Conservation (phyloP, 2,329 filamentous ascomycete genomes). For the Penicillium decumbens region DNA sequence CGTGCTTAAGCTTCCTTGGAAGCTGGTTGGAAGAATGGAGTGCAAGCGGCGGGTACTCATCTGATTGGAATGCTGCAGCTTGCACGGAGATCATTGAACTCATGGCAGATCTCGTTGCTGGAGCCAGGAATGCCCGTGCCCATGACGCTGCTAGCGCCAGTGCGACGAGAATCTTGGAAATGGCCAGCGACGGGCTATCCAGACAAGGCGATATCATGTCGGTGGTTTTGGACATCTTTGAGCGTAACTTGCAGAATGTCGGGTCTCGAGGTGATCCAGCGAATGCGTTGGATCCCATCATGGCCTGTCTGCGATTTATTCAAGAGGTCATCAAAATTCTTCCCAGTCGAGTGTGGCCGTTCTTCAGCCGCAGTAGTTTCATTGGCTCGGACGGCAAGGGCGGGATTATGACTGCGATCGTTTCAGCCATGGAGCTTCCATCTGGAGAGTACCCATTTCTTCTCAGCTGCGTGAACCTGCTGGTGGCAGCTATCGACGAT, state of each 20-base stretch:
- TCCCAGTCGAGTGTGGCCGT: constrained; percentile 84
- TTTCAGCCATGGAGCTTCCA: constrained; percentile 77
- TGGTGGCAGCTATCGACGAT: constrained; percentile 70
- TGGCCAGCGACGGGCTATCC: constrained; percentile 48
- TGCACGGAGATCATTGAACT: constrained; percentile 70
- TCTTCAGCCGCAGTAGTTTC: constrained; percentile 74
- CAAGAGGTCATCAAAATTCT: constrained; percentile 65
- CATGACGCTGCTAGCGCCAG: constrained; percentile 35
- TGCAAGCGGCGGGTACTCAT: constrained; percentile 48
- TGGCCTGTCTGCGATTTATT: constrained; percentile 77
- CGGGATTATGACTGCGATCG: constrained; percentile 70
- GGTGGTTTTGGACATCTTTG: constrained; percentile 79
- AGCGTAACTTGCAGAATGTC: constrained; percentile 53
- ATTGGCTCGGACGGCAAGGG: constrained; percentile 71
- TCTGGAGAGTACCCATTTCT: constrained; percentile 73
- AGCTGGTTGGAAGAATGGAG: constrained; percentile 55
- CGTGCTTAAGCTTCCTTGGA: constrained; percentile 72
- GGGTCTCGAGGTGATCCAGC: constrained; percentile 58
- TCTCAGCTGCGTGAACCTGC: constrained; percentile 66
- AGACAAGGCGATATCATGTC: constrained; percentile 64
- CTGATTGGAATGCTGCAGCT: constrained; percentile 55
- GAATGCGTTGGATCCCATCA: constrained; percentile 62
- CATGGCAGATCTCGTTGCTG: constrained; percentile 64
- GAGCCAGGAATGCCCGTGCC: constrained; percentile 25
- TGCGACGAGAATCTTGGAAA: constrained; percentile 45